phyloP scores from a whole-genome alignment of 768 basidiomycete species.

The Epithele typhae region DNA sequence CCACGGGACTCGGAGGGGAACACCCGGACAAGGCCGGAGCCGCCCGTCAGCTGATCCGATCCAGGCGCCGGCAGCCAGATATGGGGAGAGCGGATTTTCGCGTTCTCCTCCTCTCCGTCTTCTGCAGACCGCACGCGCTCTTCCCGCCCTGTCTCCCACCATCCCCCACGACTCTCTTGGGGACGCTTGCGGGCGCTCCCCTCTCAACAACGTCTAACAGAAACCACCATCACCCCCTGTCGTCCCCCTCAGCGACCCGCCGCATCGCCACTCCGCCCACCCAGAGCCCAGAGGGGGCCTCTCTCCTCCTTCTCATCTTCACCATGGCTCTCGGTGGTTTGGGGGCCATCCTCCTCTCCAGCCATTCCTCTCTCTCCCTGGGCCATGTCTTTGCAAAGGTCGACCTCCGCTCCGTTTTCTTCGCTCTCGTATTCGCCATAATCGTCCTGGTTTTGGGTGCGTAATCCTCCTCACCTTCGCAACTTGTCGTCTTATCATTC shows the following conservation, averaged over 20 bases:
- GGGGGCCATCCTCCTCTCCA: slow-evolving; percentile 55
- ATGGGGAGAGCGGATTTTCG: slow-evolving; percentile 12
- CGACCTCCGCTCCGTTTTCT: slow-evolving; percentile 69
- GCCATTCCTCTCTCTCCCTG: slow-evolving; percentile 41
- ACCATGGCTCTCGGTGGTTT: slow-evolving; percentile 61
- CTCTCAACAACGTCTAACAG: slow-evolving; percentile 22
- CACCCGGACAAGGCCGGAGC: slow-evolving; percentile 8
- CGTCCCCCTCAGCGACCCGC: slow-evolving; percentile 19
- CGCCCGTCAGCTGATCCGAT: slow-evolving; percentile 13
- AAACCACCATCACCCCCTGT: slow-evolving; percentile 11
- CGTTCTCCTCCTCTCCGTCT: slow-evolving; percentile 1
- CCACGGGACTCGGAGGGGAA: too few species aligned
- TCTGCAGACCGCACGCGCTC: too few species aligned
- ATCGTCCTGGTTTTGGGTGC: slow-evolving; percentile 70
- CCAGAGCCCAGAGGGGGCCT: slow-evolving; percentile 34
- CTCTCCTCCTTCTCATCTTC: slow-evolving; percentile 55
- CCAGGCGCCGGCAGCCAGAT: slow-evolving; percentile 5
- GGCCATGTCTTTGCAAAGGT: slow-evolving; percentile 44
- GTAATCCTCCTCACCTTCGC: slow-evolving; percentile 22
- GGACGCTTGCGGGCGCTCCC: slow-evolving; percentile 22
- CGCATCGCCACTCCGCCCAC: slow-evolving; percentile 19
- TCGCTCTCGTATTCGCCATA: slow-evolving; percentile 62
- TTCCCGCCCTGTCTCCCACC: slow-evolving; percentile 4
- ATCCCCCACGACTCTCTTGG: slow-evolving; percentile 9
- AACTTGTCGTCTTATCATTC: neutral